A percentile compares a stretch with the other conserved stretches of the same genome.
Evolutionary conservation across 257 asterid species (phyloP).

Genomic region (Paulownia fortunei): DNA sequence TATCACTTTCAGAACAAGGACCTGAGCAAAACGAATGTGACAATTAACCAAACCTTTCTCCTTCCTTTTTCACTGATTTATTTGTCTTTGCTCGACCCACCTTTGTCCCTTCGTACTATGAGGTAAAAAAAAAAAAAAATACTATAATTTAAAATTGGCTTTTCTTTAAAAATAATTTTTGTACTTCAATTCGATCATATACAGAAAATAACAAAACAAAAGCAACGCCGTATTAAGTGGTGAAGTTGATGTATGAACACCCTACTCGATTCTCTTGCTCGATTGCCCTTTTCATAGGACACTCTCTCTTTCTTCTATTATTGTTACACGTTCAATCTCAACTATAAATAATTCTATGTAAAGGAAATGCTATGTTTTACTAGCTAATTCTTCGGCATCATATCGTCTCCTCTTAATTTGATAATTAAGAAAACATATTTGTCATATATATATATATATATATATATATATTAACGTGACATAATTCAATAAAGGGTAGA

Average conservation of each 20-base stretch:
- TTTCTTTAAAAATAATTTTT: background rate
- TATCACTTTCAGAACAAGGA: slow-evolving; percentile 44
- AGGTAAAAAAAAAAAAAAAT: slow-evolving; percentile 16
- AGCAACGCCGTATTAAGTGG: slow-evolving; percentile 15
- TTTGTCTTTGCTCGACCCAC: background rate
- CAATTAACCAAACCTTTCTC: slow-evolving; percentile 43
- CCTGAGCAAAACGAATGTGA: slow-evolving; percentile 43
- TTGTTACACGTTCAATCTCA: slow-evolving; percentile 20
- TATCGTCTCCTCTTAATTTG: background rate
- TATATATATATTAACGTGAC: too few relatives aligned
- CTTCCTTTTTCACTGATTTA: slow-evolving; percentile 36
- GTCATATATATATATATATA: too few relatives aligned
- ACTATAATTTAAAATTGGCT: background rate
- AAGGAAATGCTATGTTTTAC: background rate
- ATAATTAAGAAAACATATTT: background rate
- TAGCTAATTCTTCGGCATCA: background rate
- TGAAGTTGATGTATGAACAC: slow-evolving; percentile 55
- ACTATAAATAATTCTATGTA: background rate
- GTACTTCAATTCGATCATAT: background rate
- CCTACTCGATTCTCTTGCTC: slow-evolving; percentile 42
- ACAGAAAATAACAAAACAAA: background rate
- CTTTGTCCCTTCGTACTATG: background rate
- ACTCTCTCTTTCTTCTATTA: slow-evolving; percentile 44
- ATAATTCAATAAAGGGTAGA: too few relatives aligned
- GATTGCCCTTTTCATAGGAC: slow-evolving; percentile 48